Evolutionary conservation across 805 yeast species (phyloP).

Genomic region (Lachancea nothofagi): DNA sequence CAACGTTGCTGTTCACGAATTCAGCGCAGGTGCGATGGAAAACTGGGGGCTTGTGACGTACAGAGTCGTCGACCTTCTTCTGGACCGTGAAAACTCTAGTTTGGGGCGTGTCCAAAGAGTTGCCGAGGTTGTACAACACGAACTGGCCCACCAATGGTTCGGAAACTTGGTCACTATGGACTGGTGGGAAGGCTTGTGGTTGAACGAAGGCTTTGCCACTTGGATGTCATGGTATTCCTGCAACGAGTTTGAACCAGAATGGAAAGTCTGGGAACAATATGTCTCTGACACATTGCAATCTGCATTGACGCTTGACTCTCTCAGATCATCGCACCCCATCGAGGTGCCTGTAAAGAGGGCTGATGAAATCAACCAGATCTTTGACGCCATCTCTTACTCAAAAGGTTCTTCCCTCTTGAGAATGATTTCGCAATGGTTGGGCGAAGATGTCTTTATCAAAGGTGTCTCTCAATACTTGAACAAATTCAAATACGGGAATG

Average conservation of each 20-base stretch:
- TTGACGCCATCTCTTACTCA: constrained; percentile 77
- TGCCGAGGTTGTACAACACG: constrained; percentile 83
- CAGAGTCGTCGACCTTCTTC: constrained; percentile 67
- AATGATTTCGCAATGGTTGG: constrained; percentile 76
- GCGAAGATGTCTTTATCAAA: constrained; percentile 68
- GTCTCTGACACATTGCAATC: constrained; percentile 71
- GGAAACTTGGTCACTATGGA: constrained; percentile 89
- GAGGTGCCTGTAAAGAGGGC: constrained; percentile 78
- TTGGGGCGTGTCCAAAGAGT: constrained; percentile 63
- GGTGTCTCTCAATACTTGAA: constrained; percentile 76
- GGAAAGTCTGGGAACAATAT: constrained; percentile 84
- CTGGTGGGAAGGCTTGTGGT: constrained; percentile 89
- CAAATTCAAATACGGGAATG: constrained; percentile 72
- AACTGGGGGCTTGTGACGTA: constrained; percentile 78
- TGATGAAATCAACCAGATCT: constrained; percentile 76
- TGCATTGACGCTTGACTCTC: constrained; percentile 69
- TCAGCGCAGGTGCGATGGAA: constrained; percentile 87
- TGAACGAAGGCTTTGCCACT: constrained; percentile 85
- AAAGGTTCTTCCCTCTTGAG: constrained; percentile 76
- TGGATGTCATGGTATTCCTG: constrained; percentile 89
- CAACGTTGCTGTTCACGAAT: constrained; percentile 77
- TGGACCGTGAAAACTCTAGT: constrained; percentile 66
- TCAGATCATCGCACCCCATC: constrained; percentile 80
- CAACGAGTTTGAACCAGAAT: constrained; percentile 69
- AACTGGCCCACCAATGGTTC: constrained; percentile 89